phyloP scores from a whole-genome alignment of 306 rosid species.

The Vicia faba region DNA sequence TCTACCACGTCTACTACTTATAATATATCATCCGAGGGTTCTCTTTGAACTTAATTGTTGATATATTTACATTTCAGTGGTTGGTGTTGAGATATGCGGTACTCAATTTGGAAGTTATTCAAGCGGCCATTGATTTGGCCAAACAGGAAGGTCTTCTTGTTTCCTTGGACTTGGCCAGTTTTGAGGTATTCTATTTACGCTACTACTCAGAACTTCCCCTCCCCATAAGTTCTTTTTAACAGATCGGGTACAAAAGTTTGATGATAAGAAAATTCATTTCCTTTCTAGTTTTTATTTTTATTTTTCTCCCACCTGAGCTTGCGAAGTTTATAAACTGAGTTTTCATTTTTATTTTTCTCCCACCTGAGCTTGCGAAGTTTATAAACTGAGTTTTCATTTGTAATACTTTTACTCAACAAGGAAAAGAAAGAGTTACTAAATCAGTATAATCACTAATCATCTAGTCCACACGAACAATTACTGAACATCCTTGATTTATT shows the following conservation, averaged over 20 bases:
- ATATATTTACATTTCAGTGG: constrained; percentile 71
- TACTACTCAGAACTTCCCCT: background rate
- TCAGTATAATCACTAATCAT: background rate
- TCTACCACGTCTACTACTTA: constrained; percentile 25
- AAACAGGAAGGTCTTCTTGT: constrained; percentile 83
- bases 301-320: no score
- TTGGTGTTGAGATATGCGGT: constrained; percentile 74
- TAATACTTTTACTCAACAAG: constrained; percentile 1
- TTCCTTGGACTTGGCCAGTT: constrained; percentile 97
- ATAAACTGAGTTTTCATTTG: background rate
- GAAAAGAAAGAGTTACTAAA: background rate
- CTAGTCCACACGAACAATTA: constrained; percentile 7
- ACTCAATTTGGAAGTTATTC: constrained; percentile 81
- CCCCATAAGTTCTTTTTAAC: background rate
- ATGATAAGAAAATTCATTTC: background rate
- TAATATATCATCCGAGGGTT: constrained; percentile 33
- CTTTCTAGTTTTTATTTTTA: background rate
- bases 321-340: no score
- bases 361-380: background rate
- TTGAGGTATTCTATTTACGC: constrained; percentile 69
- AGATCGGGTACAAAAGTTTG: background rate
- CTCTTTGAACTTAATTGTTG: constrained; percentile 42
- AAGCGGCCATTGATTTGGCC: constrained; percentile 78
- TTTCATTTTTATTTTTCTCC: constrained; percentile 1
- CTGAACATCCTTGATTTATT: background rate